Conservation (phyloP, 2,329 filamentous ascomycete species). For the Penicillium brasilianum region DNA sequence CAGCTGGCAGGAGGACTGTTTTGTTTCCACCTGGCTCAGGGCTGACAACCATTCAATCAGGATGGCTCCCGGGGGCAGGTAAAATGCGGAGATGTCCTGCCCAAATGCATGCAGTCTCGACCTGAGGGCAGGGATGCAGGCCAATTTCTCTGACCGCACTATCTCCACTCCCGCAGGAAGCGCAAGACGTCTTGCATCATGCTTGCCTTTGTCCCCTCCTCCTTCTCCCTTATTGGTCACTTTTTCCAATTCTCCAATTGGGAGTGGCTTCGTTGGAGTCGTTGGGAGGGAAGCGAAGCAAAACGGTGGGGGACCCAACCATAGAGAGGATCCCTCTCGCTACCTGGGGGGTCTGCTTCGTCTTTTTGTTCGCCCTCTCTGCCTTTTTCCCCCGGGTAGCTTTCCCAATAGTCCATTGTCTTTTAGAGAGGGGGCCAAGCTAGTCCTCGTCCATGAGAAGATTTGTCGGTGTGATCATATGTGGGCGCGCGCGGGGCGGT, state of each 20-base stretch:
- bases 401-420: background rate
- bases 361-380: background rate
- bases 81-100: constrained; percentile 21
- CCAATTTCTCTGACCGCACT: constrained; percentile 5
- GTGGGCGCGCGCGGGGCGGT: background rate
- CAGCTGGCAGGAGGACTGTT: too few species aligned
- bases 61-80: background rate
- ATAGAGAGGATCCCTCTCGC: background rate
- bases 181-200: constrained; percentile 14
- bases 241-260: background rate
- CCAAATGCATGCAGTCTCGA: constrained; percentile 22
- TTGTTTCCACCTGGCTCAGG: too few species aligned
- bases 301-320: background rate
- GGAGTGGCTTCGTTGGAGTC: background rate
- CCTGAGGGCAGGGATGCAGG: constrained; percentile 15
- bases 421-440: background rate
- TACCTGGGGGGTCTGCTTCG: background rate
- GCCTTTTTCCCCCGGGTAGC: background rate
- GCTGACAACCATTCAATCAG: constrained; percentile 4
- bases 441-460: background rate
- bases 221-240: background rate
- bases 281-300: background rate
- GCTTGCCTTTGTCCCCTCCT: background rate
- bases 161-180: constrained; percentile 15
- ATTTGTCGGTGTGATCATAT: constrained; percentile 17